A percentile compares a stretch with the other conserved stretches of the same genome.
phyloP scores from a whole-genome alignment of 352 stramenopile species.

The Phytopythium boreale region DNA sequence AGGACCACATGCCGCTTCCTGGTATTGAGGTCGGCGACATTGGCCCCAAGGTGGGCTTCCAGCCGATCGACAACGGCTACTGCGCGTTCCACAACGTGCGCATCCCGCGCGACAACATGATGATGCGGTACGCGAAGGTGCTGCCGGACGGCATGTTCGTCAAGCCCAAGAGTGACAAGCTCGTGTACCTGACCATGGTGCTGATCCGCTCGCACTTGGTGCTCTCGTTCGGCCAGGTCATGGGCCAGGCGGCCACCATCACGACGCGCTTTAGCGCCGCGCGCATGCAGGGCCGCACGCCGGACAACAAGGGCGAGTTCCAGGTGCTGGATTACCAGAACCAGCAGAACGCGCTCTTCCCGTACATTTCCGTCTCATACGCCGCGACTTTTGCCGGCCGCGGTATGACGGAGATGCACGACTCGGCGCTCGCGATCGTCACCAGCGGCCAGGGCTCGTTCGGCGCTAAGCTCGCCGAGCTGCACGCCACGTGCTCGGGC shows the following conservation, averaged over 20 bases:
- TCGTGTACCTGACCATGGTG: conserved; percentile 65
- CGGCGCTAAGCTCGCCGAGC: conserved; percentile 34
- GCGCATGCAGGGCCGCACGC: conserved; percentile 39
- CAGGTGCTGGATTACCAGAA: conserved; percentile 65
- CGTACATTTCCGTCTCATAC: conserved; percentile 39
- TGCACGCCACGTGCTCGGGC: conserved; percentile 53
- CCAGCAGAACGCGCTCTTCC: conserved; percentile 45
- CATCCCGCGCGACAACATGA: conserved; percentile 71
- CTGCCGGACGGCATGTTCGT: conserved; percentile 53
- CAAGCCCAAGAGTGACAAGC: conserved; percentile 60
- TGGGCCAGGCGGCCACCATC: conserved; percentile 36
- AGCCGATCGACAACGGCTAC: conserved; percentile 92
- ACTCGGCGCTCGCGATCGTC: conserved; percentile 29
- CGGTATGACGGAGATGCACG: conserved; percentile 27
- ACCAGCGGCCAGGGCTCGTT: conserved; percentile 32
- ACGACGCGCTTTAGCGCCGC: conserved; percentile 52
- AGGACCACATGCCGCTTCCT: conserved; percentile 73
- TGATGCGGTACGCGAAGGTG: conserved; percentile 37
- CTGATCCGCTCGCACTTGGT: conserved; percentile 33
- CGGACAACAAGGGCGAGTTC: conserved; percentile 38
- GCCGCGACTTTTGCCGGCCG: conserved; percentile 31
- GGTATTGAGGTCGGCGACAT: conserved; percentile 91
- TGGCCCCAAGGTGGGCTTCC: conserved; percentile 91
- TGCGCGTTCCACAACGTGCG: conserved; percentile 79
- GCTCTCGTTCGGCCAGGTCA: conserved; percentile 13